Percentiles rank a stretch among this genome's conserved stretches.
phyloP scores from a whole-genome alignment of 2,329 filamentous ascomycete species.

The Elsinoe necatrix region DNA sequence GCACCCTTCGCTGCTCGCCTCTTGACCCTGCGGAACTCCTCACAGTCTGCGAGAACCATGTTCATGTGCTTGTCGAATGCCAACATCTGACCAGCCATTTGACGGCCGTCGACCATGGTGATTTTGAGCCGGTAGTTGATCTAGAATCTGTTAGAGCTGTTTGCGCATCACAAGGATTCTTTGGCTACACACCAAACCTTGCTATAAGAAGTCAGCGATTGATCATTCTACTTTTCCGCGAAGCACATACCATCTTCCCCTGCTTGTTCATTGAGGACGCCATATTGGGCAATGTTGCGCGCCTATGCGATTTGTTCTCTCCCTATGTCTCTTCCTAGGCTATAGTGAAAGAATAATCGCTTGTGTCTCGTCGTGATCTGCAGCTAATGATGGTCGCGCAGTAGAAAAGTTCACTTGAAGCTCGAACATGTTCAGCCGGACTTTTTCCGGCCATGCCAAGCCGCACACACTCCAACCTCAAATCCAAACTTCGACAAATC shows the following conservation, averaged over 20 bases:
- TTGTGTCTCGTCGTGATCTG: neutral
- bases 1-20: conserved; percentile 70
- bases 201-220: conserved; percentile 44
- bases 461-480: conserved; percentile 12
- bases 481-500: conserved; percentile 13
- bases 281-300: conserved; percentile 30
- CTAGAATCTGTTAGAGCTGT: conserved; percentile 40
- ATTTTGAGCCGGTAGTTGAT: conserved; percentile 99
- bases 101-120: conserved; percentile 85
- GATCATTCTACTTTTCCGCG: neutral
- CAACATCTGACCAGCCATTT: conserved; percentile 97
- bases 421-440: conserved; percentile 10
- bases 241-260: conserved; percentile 90
- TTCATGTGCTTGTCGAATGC: conserved; percentile 99
- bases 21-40: conserved; percentile 91
- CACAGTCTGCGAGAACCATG: conserved; percentile 93
- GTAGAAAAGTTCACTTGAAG: conserved; percentile 13
- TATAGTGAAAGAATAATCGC: neutral
- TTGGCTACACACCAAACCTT: conserved; percentile 52
- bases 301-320: conserved; percentile 14
- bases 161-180: neutral
- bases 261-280: conserved; percentile 64
- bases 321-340: neutral
- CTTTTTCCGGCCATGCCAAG: conserved; percentile 12
- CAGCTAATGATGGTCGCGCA: neutral